These are phyloP conservation scores for Rusavskia elegans DNA, from an alignment of 495 filamentous ascomycete species.

Conservation along the genomic window DNA sequence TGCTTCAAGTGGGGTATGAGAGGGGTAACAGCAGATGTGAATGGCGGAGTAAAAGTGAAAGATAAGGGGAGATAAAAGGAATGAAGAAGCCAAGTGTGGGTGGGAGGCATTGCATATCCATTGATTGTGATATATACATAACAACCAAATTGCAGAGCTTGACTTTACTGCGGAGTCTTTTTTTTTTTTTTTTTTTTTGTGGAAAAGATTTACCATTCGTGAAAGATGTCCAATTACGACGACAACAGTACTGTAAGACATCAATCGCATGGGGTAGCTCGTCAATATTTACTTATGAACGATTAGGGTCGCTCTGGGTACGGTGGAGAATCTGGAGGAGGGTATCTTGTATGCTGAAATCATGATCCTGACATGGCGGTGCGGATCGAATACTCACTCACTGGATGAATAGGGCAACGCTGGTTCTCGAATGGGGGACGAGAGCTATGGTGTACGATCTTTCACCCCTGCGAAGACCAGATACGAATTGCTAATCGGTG, in stretches of 20 bases:
- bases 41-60: no score
- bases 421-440: background rate
- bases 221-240: constrained; percentile 15
- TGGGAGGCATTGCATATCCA: no score
- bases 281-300: background rate
- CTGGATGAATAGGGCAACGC: background rate
- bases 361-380: background rate
- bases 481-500: background rate
- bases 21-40: background rate
- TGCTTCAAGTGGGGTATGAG: background rate
- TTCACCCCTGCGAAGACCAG: background rate
- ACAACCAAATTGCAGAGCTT: no score
- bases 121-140: no score
- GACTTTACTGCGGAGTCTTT: no score
- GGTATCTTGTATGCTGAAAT: constrained; percentile 6
- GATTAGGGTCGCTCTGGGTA: background rate
- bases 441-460: background rate
- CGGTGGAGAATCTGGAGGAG: background rate
- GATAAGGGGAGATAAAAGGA: no score
- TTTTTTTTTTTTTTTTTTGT: no score
- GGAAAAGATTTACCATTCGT: no score
- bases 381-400: no score
- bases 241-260: constrained; percentile 8
- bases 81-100: no score
- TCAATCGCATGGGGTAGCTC: background rate